Percentiles rank a stretch among this genome's conserved stretches.
Conservation (phyloP, 768 basidiomycete genomes). For the Thelephora ganbajun region DNA sequence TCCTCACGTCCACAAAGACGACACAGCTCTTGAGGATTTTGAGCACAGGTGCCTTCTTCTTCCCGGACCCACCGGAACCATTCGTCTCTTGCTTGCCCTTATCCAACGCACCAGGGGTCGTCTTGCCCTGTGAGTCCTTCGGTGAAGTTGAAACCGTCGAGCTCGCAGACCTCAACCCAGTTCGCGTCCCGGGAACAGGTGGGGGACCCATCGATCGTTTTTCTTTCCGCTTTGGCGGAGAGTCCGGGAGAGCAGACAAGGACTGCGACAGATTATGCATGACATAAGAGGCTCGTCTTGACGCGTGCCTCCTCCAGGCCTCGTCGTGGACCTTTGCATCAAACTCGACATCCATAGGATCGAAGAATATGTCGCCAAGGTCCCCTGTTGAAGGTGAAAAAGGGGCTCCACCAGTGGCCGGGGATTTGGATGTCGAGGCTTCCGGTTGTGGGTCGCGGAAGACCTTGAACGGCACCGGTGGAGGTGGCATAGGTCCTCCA, state of each 20-base stretch:
- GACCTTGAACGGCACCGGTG: not conserved
- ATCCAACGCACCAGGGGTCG: constrained; percentile 4
- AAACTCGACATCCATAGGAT: constrained; percentile 2
- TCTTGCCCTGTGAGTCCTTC: constrained; percentile 9
- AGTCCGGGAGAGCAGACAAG: constrained; percentile 32
- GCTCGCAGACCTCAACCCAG: constrained; percentile 31
- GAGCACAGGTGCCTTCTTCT: constrained; percentile 15
- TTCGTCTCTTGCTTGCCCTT: constrained; percentile 17
- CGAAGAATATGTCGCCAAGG: too few relatives aligned
- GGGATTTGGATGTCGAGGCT: not conserved
- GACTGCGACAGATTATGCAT: constrained; percentile 52
- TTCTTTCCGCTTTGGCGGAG: constrained; percentile 11
- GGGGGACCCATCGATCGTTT: constrained; percentile 32
- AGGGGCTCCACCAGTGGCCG: not conserved
- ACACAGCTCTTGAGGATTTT: constrained; percentile 58
- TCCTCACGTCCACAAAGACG: constrained; percentile 75
- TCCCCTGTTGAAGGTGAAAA: too few relatives aligned
- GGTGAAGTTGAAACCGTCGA: constrained; percentile 19
- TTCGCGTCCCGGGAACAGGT: constrained; percentile 12
- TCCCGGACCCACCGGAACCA: constrained; percentile 6
- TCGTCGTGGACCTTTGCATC: constrained; percentile 8
- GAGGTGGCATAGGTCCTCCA: not conserved
- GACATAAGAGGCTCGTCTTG: constrained; percentile 42
- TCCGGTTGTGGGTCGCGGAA: not conserved
- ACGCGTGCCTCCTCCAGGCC: constrained; percentile 23